phyloP scores from a whole-genome alignment of 768 basidiomycete genomes.

The Lactarius quietus region DNA sequence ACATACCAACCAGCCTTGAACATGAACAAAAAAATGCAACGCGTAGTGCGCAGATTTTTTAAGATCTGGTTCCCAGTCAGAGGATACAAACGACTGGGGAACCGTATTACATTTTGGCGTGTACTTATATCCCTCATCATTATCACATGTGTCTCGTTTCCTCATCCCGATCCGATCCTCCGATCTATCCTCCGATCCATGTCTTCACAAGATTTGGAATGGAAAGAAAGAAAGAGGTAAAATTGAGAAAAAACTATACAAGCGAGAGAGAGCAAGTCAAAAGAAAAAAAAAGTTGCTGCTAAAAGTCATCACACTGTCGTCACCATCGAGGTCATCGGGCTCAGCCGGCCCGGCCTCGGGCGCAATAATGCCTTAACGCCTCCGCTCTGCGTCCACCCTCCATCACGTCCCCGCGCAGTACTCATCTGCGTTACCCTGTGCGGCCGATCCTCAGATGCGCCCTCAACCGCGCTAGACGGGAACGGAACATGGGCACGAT shows the following conservation, averaged over 20 bases:
- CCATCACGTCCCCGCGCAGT: slow-evolving; percentile 72
- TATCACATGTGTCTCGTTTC: too few species aligned
- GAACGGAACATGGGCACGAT: slow-evolving; percentile 31
- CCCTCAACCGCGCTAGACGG: slow-evolving; percentile 25
- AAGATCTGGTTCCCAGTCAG: too few species aligned
- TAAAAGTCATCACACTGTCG: slow-evolving; percentile 35
- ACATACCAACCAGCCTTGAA: slow-evolving; percentile 5
- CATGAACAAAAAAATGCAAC: background rate
- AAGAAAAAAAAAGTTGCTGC: background rate
- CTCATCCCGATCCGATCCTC: too few species aligned
- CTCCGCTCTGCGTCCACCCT: slow-evolving; percentile 80
- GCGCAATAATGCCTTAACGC: slow-evolving; percentile 67
- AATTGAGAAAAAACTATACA: background rate
- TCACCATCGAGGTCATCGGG: too few species aligned
- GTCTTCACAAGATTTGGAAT: too few species aligned
- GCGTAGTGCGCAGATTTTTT: background rate
- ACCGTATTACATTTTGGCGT: too few species aligned
- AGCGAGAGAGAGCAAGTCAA: slow-evolving; percentile 5
- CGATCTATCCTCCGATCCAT: too few species aligned
- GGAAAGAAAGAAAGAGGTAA: background rate
- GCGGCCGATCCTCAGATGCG: slow-evolving; percentile 3
- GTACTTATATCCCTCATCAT: too few species aligned
- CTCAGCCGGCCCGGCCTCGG: slow-evolving; percentile 7
- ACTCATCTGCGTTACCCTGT: slow-evolving; percentile 57
- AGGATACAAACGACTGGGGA: too few species aligned